phyloP scores from a whole-genome alignment of 768 basidiomycete genomes.

The Pholiota conissans region DNA sequence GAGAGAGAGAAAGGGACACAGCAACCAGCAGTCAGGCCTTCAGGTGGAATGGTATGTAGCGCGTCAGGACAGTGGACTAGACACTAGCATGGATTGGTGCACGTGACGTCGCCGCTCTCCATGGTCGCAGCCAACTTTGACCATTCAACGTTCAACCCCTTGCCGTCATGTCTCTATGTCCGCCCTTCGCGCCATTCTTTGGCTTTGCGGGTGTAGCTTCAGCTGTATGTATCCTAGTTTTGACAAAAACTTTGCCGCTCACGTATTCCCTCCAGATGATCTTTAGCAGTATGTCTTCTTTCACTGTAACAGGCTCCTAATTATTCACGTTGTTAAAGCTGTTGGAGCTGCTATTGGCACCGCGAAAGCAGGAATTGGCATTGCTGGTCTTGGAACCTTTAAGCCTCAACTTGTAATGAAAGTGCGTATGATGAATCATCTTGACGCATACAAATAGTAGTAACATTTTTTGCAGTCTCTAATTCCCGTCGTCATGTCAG shows the following conservation, averaged over 20 bases:
- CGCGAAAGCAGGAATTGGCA: slow-evolving; percentile 95
- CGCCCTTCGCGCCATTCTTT: slow-evolving; percentile 96
- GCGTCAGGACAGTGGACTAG: too few species aligned
- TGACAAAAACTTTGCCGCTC: not conserved
- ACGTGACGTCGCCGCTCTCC: not conserved
- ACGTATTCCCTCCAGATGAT: slow-evolving; percentile 69
- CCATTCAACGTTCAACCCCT: slow-evolving; percentile 7
- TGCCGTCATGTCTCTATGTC: slow-evolving; percentile 64
- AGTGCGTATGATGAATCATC: slow-evolving; percentile 41
- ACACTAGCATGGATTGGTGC: slow-evolving; percentile 1
- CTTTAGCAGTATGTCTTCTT: slow-evolving; percentile 69
- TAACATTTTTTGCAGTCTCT: slow-evolving; percentile 58
- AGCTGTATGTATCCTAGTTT: slow-evolving; percentile 55
- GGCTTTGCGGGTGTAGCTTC: slow-evolving; percentile 97
- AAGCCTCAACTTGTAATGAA: slow-evolving; percentile 99
- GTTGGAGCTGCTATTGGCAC: slow-evolving; percentile 96
- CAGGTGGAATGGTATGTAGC: too few species aligned
- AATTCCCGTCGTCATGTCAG: slow-evolving; percentile 97
- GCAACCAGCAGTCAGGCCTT: too few species aligned
- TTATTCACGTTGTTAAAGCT: slow-evolving; percentile 44
- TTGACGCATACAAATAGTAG: not conserved
- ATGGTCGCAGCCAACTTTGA: not conserved
- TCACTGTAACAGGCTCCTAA: slow-evolving; percentile 4
- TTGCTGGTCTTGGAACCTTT: slow-evolving; percentile 92
- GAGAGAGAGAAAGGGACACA: too few species aligned